Base-by-base conservation (phyloP, 208 protist genomes). In the Trypanosoma grayi region DNA sequence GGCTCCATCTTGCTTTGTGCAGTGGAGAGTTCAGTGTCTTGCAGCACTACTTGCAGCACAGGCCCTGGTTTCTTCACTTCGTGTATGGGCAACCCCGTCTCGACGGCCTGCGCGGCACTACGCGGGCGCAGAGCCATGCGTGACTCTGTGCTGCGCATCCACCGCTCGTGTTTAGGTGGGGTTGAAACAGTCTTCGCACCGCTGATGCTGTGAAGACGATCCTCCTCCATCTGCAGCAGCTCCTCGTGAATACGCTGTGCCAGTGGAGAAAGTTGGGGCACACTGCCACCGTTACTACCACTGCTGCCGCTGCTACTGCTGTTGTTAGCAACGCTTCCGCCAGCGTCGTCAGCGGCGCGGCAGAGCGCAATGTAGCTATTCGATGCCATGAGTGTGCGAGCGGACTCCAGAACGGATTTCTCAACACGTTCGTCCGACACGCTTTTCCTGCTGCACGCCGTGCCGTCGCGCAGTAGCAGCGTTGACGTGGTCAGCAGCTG, bases 81-180 rank as follows among this genome's bases (percentile, higher is more conserved):
- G n/a, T n/a, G n/a, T n/a, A n/a, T n/a, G n/a, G n/a, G n/a, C n/a
- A n/a, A n/a, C n/a, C n/a, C n/a, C n/a, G n/a, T n/a, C n/a, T n/a
- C n/a, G n/a, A n/a, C n/a, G n/a, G 1, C 5, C 6, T 43, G 27
- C 4, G 30, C 24, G 2, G 14, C 37, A 20, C 34, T 37, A 14
- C 73, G 73, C 18, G 45, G 61, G n/a, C 66, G 66, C 20, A 79
- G 44, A 1, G 47, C 45, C 73, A 79, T 79, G 39, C 40, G 50
- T 1, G 18, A 18, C 1, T 61, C 61, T 20, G 40, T 24, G 27
- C 52, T 61, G 20, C 47, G 66, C 18, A 30, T 45, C 73, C 73
- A 79, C 14, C 44, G 53, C 39, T 44, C 64, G 44, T 30, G 30
- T 30, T 46, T 53, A 28, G 20, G 57, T 2, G 40, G 40, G 0